These are phyloP conservation scores for Lecanicillium sp. DNA, from an alignment of 2,329 filamentous ascomycete species.

Conservation along the genomic window DNA sequence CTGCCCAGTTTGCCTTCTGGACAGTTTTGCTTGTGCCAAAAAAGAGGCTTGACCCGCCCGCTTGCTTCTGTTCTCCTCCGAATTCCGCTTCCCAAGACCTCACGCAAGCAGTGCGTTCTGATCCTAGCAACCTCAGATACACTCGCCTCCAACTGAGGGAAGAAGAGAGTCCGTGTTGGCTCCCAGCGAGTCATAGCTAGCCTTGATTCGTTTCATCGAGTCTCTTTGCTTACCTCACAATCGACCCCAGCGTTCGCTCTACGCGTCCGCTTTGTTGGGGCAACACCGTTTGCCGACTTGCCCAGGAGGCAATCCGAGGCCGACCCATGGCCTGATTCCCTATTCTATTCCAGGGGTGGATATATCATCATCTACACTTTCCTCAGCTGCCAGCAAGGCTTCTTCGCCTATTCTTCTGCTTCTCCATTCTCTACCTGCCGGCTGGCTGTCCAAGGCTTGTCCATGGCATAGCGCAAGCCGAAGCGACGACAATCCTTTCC, in stretches of 20 bases:
- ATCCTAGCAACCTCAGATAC: slow-evolving; percentile 8
- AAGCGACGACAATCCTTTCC: not conserved
- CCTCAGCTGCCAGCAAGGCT: not conserved
- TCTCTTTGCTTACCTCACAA: not conserved
- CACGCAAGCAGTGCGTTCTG: slow-evolving; percentile 2
- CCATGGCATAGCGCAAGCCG: not conserved
- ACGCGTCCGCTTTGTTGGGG: not conserved
- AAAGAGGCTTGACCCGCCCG: slow-evolving; percentile 12
- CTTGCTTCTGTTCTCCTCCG: slow-evolving; percentile 7
- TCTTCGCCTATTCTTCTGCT: not conserved
- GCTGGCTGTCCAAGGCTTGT: slow-evolving; percentile 3
- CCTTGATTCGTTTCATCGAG: not conserved
- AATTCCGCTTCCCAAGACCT: slow-evolving; percentile 6
- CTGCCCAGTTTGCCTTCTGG: slow-evolving; percentile 10
- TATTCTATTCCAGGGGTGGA: slow-evolving; percentile 13
- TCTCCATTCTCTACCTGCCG: not conserved
- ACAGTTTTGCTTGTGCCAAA: slow-evolving; percentile 6
- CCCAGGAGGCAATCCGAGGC: slow-evolving; percentile 3
- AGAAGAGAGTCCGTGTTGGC: not conserved
- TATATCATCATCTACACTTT: slow-evolving; percentile 13
- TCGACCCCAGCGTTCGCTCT: not conserved
- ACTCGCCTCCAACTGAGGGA: not conserved
- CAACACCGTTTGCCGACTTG: not conserved
- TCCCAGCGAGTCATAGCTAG: not conserved
- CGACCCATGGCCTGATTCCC: slow-evolving; percentile 10